phyloP scores from a whole-genome alignment of 2,329 filamentous ascomycete species.

The Colletotrichum sp. region DNA sequence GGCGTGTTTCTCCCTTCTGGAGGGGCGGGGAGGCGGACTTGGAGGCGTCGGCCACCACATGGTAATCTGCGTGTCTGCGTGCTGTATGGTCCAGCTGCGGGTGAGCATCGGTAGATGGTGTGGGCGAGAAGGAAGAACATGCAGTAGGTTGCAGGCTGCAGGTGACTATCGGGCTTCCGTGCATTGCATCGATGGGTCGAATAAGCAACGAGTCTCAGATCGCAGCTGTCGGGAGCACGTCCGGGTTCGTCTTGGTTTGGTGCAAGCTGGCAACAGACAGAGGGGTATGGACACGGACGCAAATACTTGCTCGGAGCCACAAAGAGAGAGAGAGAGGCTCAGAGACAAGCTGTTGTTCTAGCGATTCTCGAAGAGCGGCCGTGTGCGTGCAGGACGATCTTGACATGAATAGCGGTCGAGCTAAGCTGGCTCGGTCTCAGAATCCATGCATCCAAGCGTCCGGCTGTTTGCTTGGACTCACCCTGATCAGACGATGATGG shows the following conservation, averaged over 20 bases:
- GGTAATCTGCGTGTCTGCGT: not conserved
- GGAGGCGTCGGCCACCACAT: not conserved
- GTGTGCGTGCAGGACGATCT: not conserved
- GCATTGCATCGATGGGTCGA: not conserved
- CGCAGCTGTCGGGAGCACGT: not conserved
- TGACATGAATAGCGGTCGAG: conserved; percentile 8
- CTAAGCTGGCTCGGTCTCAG: conserved; percentile 7
- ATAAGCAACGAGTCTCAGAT: not conserved
- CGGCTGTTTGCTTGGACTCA: not conserved
- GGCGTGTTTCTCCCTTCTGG: not conserved
- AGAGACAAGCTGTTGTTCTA: conserved; percentile 6
- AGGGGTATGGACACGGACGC: not conserved
- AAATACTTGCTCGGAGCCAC: not conserved
- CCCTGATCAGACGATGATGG: not conserved
- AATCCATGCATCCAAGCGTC: conserved; percentile 2
- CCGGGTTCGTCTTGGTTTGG: not conserved
- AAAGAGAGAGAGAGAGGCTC: not conserved
- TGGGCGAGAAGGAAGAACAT: not conserved
- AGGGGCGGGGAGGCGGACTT: not conserved
- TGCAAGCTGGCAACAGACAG: not conserved
- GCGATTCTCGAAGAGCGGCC: conserved; percentile 13
- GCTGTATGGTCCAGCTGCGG: not conserved
- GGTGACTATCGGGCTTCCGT: not conserved
- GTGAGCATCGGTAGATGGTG: not conserved
- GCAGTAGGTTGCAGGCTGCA: not conserved